Base-by-base conservation (phyloP, 2,329 filamentous ascomycete species). In the Saccharata proteae region DNA sequence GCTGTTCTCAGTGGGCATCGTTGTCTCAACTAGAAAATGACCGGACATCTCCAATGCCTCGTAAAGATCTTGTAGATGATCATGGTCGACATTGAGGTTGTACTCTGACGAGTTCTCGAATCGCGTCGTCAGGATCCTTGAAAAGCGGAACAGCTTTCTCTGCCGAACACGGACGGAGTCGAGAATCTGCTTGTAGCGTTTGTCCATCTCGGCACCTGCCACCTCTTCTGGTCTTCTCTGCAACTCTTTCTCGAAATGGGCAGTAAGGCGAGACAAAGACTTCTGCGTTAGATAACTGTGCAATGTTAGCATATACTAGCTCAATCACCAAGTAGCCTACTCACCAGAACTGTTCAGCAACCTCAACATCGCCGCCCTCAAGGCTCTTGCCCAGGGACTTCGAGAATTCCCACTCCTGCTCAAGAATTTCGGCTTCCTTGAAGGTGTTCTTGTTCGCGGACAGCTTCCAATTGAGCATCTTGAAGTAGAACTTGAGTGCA, bases 361-460 rank as follows among this genome's bases (percentile, higher is more conserved):
- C 90, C 59, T 96, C 88, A 23, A 96, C 80, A 52, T 96, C 85
- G 39, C 90, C 92, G 17, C 83, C 81, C 44, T 92, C 78, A n/a
- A 98, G 69, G 51, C 90, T 80, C 29, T 82, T 74, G 16, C 88
- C 90, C 35, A 98, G 83, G 45, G 86, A 77, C 48, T 96, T 96
- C 32, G 82, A 92, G 48, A 96, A 96, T 35, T 85, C 84, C 90
- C 90, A 98, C 57, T 98, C 90, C 47, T 93, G 85, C 51, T 94
- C 92, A 28, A 98, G 62, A 41, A 98, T 80, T 63, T 98, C 90
- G 5, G 90, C 90, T 55, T 98, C 90, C 52, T 96, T 96, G 69
- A 98, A 98, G 0, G 86, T 94, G 59, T 96, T 98, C 55, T 94
- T 96, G 64, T 96, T 96, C 34, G 85, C 83, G 45, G 81, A 86